These are phyloP conservation scores for Geosmithia morbida DNA, from an alignment of 2,329 filamentous ascomycete genomes.

Conservation along the genomic window DNA sequence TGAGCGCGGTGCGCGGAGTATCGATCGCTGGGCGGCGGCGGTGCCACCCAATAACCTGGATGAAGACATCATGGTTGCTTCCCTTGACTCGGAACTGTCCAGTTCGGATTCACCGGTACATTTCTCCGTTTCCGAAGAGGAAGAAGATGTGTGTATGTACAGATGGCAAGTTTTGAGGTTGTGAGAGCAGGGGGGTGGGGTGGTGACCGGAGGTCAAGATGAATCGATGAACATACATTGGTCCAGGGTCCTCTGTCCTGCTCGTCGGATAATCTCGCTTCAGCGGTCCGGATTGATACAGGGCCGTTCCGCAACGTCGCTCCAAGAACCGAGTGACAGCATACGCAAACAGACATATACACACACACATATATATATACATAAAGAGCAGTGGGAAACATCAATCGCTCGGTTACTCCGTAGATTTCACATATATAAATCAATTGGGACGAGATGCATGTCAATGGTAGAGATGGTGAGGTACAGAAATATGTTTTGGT, in stretches of 20 bases:
- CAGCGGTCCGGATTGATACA: too few relatives aligned
- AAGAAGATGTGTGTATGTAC: not conserved
- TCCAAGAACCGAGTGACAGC: too few relatives aligned
- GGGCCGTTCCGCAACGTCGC: too few relatives aligned
- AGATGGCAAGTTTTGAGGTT: not conserved
- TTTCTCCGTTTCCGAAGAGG: not conserved
- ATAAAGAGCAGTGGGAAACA: too few relatives aligned
- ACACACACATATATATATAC: too few relatives aligned
- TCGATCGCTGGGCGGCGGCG: too few relatives aligned
- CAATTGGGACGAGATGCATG: not conserved
- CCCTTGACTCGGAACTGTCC: not conserved
- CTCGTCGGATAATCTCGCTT: too few relatives aligned
- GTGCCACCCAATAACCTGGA: not conserved
- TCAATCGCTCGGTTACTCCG: too few relatives aligned
- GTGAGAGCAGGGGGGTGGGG: not conserved
- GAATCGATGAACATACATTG: not conserved
- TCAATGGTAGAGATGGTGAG: not conserved
- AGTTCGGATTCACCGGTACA: not conserved
- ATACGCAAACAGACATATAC: too few relatives aligned
- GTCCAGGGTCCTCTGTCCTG: too few relatives aligned
- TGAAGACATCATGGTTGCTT: not conserved
- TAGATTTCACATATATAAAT: too few relatives aligned
- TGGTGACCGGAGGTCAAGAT: not conserved
- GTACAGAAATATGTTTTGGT: not conserved
- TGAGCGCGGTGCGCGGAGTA: not conserved